Base-by-base conservation (phyloP, 2,329 filamentous ascomycete species). In the Curvularia sp. region DNA sequence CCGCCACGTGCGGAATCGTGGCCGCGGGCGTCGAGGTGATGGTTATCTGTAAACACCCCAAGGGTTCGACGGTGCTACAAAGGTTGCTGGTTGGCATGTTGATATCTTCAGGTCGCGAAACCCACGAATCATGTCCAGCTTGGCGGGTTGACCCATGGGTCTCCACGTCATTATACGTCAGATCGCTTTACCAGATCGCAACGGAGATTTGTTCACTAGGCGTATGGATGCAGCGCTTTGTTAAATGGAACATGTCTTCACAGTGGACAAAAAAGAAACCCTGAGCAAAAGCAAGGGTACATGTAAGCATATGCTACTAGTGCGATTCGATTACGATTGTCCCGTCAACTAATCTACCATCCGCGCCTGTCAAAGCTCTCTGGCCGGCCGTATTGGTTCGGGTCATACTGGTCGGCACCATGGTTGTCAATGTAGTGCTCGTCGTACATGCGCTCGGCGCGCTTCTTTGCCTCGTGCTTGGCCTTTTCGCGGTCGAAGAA, bases 401-500 rank as follows among this genome's bases (percentile, higher is more conserved):
- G 80, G 61, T 82, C 74, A 66, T 82, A 83, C 71, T 81, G 73
- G 60, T 81, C 78, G 22, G 80, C 75, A 10, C 73, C 67, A 13
- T 77, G 72, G 60, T 66, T 60, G 20, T 74, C 55, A 39, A 78
- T 72, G 64, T 84, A 83, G 62, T 83, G 81, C 63, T 82, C 76
- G 57, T 83, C 80, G 64, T 83, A 83, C 74, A 83, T 76, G 12
- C 69, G 61, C 72, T 82, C 77, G 13, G 80, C 77, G 33, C 78
- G 72, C 57, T 74, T 51, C 69, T 77, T 75, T 3, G 81, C 82
- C 42, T 81, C 64, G 51, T 68, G 78, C 75, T 83, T 83, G 28
- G 80, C 76, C 68, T 77, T 78, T 71, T 83, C 80, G 43, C 72
- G 71, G 70, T 84, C 82, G 61, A 81, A 77, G 69, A 72, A 80